Percentiles rank a stretch among this genome's conserved stretches.
These are phyloP conservation scores for Gastroboletus turbinatus DNA, from an alignment of 1,284 basidiomycete species.

Conservation along the genomic window DNA sequence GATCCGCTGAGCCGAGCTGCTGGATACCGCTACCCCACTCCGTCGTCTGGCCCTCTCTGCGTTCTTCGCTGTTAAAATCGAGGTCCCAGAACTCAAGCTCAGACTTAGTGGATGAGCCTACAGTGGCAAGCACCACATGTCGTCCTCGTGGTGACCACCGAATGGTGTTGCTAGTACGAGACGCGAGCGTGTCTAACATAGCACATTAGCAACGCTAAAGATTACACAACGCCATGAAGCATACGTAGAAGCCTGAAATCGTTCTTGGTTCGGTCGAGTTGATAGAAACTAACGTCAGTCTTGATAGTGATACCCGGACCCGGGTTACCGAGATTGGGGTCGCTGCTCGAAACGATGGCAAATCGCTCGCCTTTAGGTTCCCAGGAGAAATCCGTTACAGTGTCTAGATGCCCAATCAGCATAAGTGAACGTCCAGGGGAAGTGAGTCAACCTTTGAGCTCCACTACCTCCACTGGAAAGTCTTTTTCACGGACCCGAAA, in stretches of 20 bases:
- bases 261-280: slow-evolving; percentile 90
- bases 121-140: slow-evolving; percentile 93
- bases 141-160: slow-evolving; percentile 98
- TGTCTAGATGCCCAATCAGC: slow-evolving; percentile 55
- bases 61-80: slow-evolving; percentile 85
- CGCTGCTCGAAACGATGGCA: slow-evolving; percentile 92
- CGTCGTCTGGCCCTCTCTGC: slow-evolving; percentile 57
- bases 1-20: slow-evolving; percentile 86
- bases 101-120: slow-evolving; percentile 93
- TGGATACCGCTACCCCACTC: slow-evolving; percentile 90
- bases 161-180: slow-evolving; percentile 92
- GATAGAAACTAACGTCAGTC: slow-evolving; percentile 96
- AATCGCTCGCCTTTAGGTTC: slow-evolving; percentile 97
- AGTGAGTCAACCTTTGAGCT: slow-evolving; percentile 76
- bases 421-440: slow-evolving; percentile 3
- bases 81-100: slow-evolving; percentile 99
- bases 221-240: slow-evolving; percentile 27
- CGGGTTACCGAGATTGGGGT: slow-evolving; percentile 89
- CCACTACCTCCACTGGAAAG: slow-evolving; percentile 96
- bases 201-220: slow-evolving; percentile 2
- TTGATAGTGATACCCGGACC: slow-evolving; percentile 92
- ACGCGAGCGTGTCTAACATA: slow-evolving; percentile 69
- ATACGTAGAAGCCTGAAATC: slow-evolving; percentile 90
- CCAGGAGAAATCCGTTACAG: slow-evolving; percentile 97
- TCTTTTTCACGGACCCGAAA: slow-evolving; percentile 98